phyloP scores from a whole-genome alignment of 805 yeast species.

The Starmera caribaea region DNA sequence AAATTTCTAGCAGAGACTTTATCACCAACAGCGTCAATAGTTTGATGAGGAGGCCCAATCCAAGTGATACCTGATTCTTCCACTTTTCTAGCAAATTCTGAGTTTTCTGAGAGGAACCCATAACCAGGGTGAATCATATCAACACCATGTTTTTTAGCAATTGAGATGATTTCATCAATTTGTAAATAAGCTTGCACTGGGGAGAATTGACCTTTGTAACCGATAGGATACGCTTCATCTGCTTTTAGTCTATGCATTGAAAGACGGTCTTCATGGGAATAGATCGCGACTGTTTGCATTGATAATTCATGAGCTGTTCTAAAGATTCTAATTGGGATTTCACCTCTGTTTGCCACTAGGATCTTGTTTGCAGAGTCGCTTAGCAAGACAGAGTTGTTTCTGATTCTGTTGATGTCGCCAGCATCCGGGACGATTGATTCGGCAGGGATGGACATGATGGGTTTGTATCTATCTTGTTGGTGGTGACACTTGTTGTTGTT shows the following conservation, averaged over 20 bases:
- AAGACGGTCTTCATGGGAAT: constrained; percentile 90
- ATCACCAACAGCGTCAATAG: constrained; percentile 94
- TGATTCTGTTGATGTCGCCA: constrained; percentile 22
- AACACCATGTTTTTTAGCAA: constrained; percentile 70
- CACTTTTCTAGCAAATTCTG: constrained; percentile 89
- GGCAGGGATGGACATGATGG: constrained; percentile 7
- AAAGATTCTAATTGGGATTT: constrained; percentile 81
- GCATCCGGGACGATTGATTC: constrained; percentile 9
- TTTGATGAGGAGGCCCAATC: constrained; percentile 87
- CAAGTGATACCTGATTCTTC: constrained; percentile 86
- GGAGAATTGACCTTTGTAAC: constrained; percentile 77
- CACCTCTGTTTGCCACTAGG: constrained; percentile 79
- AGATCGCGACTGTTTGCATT: constrained; percentile 95
- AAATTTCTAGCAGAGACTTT: constrained; percentile 89
- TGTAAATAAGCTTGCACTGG: constrained; percentile 96
- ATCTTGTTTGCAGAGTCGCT: constrained; percentile 40
- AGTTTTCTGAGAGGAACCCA: constrained; percentile 84
- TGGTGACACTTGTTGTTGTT: neutral
- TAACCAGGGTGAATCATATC: constrained; percentile 92
- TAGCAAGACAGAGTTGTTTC: constrained; percentile 30
- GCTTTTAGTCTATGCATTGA: constrained; percentile 94
- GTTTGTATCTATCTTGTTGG: neutral
- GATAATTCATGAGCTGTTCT: constrained; percentile 96
- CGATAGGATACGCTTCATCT: constrained; percentile 89
- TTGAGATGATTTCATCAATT: constrained; percentile 86